Conservation (phyloP, 495 filamentous ascomycete genomes). For the Lindgomyces ingoldianus region DNA sequence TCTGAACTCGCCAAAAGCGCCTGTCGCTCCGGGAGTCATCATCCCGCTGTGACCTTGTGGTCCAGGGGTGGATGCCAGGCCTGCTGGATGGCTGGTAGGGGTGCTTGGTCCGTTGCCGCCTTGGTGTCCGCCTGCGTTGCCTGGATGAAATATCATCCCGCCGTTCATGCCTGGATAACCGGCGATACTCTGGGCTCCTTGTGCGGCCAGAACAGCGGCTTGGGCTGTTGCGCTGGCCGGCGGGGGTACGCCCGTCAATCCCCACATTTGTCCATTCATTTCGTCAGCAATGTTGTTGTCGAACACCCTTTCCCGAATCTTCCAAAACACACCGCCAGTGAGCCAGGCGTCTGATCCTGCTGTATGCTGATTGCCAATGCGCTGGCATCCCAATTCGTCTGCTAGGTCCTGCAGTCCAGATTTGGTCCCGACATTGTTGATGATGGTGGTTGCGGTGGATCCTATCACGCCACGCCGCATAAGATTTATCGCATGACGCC, state of each 20-base stretch:
- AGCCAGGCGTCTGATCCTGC: conserved; percentile 89
- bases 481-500: conserved; percentile 74
- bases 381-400: conserved; percentile 84
- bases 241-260: conserved; percentile 67
- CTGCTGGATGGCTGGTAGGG: conserved; percentile 43
- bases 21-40: conserved; percentile 28
- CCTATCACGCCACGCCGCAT: conserved; percentile 54
- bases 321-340: conserved; percentile 62
- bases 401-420: conserved; percentile 90
- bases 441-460: conserved; percentile 61
- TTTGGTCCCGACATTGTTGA: conserved; percentile 79
- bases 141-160: conserved; percentile 27
- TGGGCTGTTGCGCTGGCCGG: conserved; percentile 49
- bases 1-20: conserved; percentile 32
- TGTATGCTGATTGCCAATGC: conserved; percentile 82
- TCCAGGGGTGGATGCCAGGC: conserved; percentile 36
- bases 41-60: conserved; percentile 25
- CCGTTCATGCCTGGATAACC: conserved; percentile 23
- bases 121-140: conserved; percentile 1
- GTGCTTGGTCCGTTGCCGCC: conserved; percentile 39
- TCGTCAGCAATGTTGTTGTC: conserved; percentile 83
- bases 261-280: conserved; percentile 91
- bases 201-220: conserved; percentile 42
- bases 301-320: conserved; percentile 66
- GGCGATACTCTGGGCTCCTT: conserved; percentile 18